phyloP scores from a whole-genome alignment of 768 basidiomycete genomes.

The Rossbeevera mucosa region DNA sequence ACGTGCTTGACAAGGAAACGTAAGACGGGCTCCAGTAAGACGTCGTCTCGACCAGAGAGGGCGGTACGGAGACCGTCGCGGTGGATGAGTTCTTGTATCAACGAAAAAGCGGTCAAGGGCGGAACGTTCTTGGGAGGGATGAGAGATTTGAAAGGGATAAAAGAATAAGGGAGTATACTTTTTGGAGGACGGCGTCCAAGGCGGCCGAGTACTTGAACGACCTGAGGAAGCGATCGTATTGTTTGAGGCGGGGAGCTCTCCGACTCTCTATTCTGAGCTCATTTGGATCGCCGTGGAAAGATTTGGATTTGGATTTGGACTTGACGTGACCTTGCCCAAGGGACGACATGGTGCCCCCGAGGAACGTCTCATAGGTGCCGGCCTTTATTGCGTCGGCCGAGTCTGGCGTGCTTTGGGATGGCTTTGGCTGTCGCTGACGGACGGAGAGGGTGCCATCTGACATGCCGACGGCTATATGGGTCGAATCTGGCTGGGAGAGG shows the following conservation, averaged over 20 bases:
- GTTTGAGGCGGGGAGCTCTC: constrained; percentile 65
- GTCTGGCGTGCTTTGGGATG: constrained; percentile 46
- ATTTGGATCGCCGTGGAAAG: constrained; percentile 55
- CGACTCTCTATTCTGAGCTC: constrained; percentile 77
- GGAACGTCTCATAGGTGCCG: constrained; percentile 65
- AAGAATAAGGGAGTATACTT: constrained; percentile 42
- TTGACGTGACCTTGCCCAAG: constrained; percentile 56
- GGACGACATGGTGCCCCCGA: constrained; percentile 48
- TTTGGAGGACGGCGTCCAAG: constrained; percentile 83
- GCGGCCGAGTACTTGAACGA: constrained; percentile 93
- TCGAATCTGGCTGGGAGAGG: constrained; percentile 77
- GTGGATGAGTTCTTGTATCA: constrained; percentile 90
- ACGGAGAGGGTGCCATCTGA: constrained; percentile 98
- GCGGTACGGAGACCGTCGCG: constrained; percentile 86
- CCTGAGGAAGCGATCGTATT: constrained; percentile 89
- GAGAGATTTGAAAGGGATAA: not conserved
- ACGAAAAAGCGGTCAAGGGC: constrained; percentile 80
- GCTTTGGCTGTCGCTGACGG: constrained; percentile 77
- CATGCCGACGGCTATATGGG: constrained; percentile 96
- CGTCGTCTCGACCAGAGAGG: constrained; percentile 87
- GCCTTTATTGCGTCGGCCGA: constrained; percentile 41
- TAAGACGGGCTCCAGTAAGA: constrained; percentile 89
- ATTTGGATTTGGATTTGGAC: constrained; percentile 42
- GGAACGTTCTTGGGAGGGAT: constrained; percentile 59
- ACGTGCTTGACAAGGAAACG: constrained; percentile 80